A percentile compares a stretch with the other conserved stretches of the same genome.
phyloP scores from a whole-genome alignment of 2,329 filamentous ascomycete species.

The Penicillium sp. region DNA sequence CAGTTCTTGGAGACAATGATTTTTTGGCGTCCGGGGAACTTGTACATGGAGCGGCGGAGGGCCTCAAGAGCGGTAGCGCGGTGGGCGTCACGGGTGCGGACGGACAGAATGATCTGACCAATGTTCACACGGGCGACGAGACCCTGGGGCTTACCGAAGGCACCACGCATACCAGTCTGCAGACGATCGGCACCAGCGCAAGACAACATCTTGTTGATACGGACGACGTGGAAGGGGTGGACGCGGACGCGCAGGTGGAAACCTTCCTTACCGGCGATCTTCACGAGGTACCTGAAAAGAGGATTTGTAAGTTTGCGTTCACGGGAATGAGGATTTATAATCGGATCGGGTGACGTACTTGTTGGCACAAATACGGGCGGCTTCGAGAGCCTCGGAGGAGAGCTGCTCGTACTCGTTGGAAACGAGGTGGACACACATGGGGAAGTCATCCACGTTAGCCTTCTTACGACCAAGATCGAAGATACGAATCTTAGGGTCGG shows the following conservation, averaged over 20 bases:
- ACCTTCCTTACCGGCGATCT: conserved; percentile 69
- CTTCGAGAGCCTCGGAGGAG: conserved; percentile 98
- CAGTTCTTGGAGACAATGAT: conserved; percentile 99
- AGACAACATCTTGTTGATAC: conserved; percentile 99
- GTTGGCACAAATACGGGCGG: conserved; percentile 99
- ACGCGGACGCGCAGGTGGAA: conserved; percentile 76
- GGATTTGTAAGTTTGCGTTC: conserved; percentile 11
- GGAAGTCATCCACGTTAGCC: conserved; percentile 99
- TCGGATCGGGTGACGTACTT: conserved; percentile 62
- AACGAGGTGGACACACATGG: conserved; percentile 97
- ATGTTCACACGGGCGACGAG: conserved; percentile 99
- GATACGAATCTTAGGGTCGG: conserved; percentile 82
- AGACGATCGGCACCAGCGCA: conserved; percentile 99
- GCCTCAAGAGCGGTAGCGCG: conserved; percentile 94
- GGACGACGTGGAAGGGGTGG: conserved; percentile 99
- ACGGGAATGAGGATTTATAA: not conserved
- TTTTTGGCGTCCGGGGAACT: conserved; percentile 99
- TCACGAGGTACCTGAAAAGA: conserved; percentile 62
- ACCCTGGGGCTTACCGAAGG: conserved; percentile 99
- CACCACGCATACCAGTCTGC: conserved; percentile 99
- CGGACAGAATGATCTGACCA: conserved; percentile 96
- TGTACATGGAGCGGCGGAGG: conserved; percentile 99
- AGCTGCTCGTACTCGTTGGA: conserved; percentile 99
- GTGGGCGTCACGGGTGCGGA: conserved; percentile 95
- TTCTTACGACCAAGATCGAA: conserved; percentile 99